phyloP scores from a whole-genome alignment of 2,329 filamentous ascomycete genomes.

The Paracoccidioides brasiliensis region DNA sequence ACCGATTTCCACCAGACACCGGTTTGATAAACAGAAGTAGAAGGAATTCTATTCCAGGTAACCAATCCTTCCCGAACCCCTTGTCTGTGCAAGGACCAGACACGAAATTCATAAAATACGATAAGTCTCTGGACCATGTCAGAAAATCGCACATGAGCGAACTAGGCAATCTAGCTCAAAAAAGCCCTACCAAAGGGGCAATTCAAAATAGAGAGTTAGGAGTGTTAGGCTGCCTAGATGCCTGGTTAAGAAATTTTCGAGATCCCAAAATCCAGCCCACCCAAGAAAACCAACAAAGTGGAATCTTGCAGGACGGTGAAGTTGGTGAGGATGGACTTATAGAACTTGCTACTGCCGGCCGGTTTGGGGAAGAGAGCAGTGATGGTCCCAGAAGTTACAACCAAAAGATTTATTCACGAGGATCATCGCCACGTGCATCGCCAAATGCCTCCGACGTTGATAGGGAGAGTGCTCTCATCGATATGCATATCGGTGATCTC shows the following conservation, averaged over 20 bases:
- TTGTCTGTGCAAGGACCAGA: neutral
- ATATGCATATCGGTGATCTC: neutral
- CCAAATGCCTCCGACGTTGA: neutral
- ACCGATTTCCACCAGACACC: neutral
- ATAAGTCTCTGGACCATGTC: neutral
- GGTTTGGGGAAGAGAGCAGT: conserved; percentile 1
- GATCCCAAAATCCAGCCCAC: neutral
- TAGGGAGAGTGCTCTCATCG: neutral
- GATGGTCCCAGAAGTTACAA: neutral
- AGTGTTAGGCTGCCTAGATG: neutral
- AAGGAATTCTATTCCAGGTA: neutral
- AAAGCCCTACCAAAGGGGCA: neutral
- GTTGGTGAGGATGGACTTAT: neutral
- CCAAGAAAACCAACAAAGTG: neutral
- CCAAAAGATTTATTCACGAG: neutral
- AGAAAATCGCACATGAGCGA: neutral
- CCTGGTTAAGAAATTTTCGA: neutral
- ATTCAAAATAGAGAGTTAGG: neutral
- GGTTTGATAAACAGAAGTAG: neutral
- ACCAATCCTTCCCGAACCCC: neutral
- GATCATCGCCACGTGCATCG: neutral
- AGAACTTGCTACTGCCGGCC: neutral
- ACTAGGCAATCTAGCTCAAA: neutral
- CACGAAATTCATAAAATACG: neutral
- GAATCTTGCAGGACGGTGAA: neutral